These are phyloP conservation scores for Coniferiporia weirii DNA, from an alignment of 1,284 basidiomycete genomes.

Conservation along the genomic window DNA sequence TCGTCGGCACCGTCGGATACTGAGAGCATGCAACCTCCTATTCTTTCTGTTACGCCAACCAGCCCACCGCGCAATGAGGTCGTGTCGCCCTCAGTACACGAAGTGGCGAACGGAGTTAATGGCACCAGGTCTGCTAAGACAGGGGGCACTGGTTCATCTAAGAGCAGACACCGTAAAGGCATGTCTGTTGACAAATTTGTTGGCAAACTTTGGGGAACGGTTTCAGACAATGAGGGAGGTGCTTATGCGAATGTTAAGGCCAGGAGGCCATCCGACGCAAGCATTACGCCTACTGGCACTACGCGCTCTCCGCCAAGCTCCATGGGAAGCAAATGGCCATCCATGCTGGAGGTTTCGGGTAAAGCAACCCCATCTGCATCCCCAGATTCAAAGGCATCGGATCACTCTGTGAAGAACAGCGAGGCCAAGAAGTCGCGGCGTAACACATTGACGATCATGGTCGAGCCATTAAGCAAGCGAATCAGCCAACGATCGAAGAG, in stretches of 20 bases:
- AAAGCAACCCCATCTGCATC: conserved; percentile 18
- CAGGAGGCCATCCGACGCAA: conserved; percentile 24
- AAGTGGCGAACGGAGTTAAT: conserved; percentile 11
- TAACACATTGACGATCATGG: conserved; percentile 80
- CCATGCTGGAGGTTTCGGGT: conserved; percentile 31
- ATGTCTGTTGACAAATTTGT: conserved; percentile 74
- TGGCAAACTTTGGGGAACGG: conserved; percentile 51
- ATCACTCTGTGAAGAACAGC: conserved; percentile 19
- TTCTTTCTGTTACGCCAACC: conserved; percentile 13
- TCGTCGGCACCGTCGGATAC: conserved; percentile 3
- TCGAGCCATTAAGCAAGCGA: conserved; percentile 63
- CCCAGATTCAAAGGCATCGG: conserved; percentile 11
- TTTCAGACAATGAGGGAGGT: conserved; percentile 8
- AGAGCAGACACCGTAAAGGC: conserved; percentile 49
- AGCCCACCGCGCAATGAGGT: conserved; percentile 14
- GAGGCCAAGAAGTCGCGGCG: conserved; percentile 55
- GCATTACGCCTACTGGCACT: conserved; percentile 21
- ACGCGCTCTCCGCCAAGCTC: conserved; percentile 6
- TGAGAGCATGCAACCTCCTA: conserved; percentile 8
- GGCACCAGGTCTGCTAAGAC: conserved; percentile 25
- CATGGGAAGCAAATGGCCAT: conserved; percentile 28
- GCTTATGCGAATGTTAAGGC: conserved; percentile 11
- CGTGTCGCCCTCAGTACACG: conserved; percentile 13
- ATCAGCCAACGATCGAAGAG: conserved; percentile 47
- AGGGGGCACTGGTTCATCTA: conserved; percentile 34